phyloP scores from a whole-genome alignment of 148 eudicot species.

The Fagopyrum homotropicum region DNA sequence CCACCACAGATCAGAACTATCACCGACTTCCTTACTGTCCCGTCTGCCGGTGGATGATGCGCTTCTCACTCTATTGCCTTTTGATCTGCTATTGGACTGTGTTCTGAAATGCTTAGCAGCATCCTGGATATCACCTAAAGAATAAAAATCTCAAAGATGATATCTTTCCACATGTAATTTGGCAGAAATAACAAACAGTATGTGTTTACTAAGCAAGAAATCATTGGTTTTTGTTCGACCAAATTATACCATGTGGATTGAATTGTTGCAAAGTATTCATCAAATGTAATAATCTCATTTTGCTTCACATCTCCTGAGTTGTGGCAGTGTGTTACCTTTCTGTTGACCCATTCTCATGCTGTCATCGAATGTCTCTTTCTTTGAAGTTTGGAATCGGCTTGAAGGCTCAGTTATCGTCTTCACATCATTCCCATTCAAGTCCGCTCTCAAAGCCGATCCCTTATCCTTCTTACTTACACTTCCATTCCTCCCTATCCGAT shows the following conservation, averaged over 20 bases:
- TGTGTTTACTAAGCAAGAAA: not conserved
- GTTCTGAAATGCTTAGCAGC: conserved; percentile 10
- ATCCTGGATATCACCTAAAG: conserved; percentile 46
- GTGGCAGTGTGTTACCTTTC: conserved; percentile 30
- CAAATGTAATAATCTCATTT: not conserved
- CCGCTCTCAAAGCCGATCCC: conserved; percentile 11
- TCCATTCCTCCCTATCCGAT: conserved; percentile 16
- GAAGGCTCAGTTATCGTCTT: conserved; percentile 21
- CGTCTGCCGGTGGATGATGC: conserved; percentile 16
- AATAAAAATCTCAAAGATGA: conserved; percentile 16
- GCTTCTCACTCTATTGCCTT: conserved; percentile 20
- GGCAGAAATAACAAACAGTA: not conserved
- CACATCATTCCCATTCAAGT: conserved; percentile 20
- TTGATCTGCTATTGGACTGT: conserved; percentile 15
- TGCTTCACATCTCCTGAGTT: conserved; percentile 1
- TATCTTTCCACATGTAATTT: not conserved
- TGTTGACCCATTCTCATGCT: conserved; percentile 16
- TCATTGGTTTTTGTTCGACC: not conserved
- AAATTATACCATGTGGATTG: not conserved
- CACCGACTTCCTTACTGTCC: conserved; percentile 18
- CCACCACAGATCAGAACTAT: conserved; percentile 58
- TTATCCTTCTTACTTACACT: conserved; percentile 19
- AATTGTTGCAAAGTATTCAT: not conserved
- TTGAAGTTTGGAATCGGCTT: conserved; percentile 13
- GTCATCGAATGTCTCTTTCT: conserved; percentile 22